These are phyloP conservation scores for Giardia muris DNA, from an alignment of 208 protist genomes.

Conservation along the genomic window DNA sequence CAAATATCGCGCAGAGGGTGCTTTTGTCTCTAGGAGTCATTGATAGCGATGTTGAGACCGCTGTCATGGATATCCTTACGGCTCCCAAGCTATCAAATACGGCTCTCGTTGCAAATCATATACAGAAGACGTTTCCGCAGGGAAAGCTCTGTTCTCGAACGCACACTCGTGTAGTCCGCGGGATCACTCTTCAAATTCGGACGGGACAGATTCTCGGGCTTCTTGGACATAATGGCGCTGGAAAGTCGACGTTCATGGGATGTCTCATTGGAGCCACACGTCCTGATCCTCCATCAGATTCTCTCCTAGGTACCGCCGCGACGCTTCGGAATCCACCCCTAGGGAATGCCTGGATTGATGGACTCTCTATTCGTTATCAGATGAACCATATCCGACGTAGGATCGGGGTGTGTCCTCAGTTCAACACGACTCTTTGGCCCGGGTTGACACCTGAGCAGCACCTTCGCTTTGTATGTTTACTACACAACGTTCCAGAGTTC, in stretches of 20 bases:
- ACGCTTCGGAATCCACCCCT: not conserved
- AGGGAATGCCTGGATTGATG: not conserved
- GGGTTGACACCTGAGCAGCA: not conserved
- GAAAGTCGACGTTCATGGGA: not conserved
- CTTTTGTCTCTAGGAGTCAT: not conserved
- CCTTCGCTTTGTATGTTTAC: not conserved
- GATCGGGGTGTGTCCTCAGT: not conserved
- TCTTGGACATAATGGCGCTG: conserved; percentile 23
- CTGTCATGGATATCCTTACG: not conserved
- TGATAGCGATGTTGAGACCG: not conserved
- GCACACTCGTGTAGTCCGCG: not conserved
- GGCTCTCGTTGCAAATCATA: not conserved
- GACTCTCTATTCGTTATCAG: not conserved
- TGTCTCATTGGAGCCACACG: not conserved
- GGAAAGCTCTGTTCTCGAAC: not conserved
- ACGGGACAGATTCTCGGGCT: conserved; percentile 33
- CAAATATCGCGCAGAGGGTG: not conserved
- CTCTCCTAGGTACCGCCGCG: not conserved
- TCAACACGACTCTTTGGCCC: conserved; percentile 16
- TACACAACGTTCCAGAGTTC: conserved; percentile 2
- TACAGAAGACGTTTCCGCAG: not conserved
- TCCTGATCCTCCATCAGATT: not conserved
- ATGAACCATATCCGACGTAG: not conserved
- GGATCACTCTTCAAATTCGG: not conserved
- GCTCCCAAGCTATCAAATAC: not conserved